Percentiles rank a stretch among this genome's conserved stretches.
These are phyloP conservation scores for Cercospora sesami DNA, from an alignment of 2,329 filamentous ascomycete genomes.

Conservation along the genomic window DNA sequence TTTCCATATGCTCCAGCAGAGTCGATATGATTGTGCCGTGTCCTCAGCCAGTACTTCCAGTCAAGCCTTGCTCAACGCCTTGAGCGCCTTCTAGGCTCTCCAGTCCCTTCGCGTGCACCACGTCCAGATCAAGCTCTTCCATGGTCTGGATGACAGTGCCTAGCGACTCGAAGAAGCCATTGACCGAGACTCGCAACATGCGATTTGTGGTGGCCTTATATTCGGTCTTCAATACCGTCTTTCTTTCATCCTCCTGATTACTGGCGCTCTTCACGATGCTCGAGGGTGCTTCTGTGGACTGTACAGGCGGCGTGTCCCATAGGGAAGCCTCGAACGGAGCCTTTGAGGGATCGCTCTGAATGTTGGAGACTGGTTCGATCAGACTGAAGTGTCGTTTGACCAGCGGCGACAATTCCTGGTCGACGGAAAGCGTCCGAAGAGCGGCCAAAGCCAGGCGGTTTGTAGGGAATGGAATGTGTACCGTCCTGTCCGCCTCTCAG, in stretches of 20 bases:
- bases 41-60: slow-evolving; percentile 31
- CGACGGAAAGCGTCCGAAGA: slow-evolving; percentile 73
- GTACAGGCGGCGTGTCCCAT: slow-evolving; percentile 14
- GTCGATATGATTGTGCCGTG: not conserved
- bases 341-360: slow-evolving; percentile 19
- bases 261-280: slow-evolving; percentile 21
- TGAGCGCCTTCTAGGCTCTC: slow-evolving; percentile 46
- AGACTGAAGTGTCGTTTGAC: slow-evolving; percentile 72
- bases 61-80: slow-evolving; percentile 42
- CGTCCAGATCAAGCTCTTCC: slow-evolving; percentile 84
- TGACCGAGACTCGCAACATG: slow-evolving; percentile 94
- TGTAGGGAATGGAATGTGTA: slow-evolving; percentile 79
- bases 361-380: slow-evolving; percentile 27
- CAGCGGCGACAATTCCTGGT: slow-evolving; percentile 82
- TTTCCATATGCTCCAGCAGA: not conserved
- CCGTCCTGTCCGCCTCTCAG: slow-evolving; percentile 53
- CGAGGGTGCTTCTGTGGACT: slow-evolving; percentile 9
- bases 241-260: slow-evolving; percentile 37
- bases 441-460: slow-evolving; percentile 75
- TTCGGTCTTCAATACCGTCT: slow-evolving; percentile 65
- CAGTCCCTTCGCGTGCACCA: slow-evolving; percentile 56
- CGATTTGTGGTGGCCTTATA: slow-evolving; percentile 91
- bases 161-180: slow-evolving; percentile 91
- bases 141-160: slow-evolving; percentile 84
- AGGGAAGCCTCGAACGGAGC: slow-evolving; percentile 27